Evolutionary conservation across 345 rosid genomes (phyloP).

Genomic region (Gossypium turneri): DNA sequence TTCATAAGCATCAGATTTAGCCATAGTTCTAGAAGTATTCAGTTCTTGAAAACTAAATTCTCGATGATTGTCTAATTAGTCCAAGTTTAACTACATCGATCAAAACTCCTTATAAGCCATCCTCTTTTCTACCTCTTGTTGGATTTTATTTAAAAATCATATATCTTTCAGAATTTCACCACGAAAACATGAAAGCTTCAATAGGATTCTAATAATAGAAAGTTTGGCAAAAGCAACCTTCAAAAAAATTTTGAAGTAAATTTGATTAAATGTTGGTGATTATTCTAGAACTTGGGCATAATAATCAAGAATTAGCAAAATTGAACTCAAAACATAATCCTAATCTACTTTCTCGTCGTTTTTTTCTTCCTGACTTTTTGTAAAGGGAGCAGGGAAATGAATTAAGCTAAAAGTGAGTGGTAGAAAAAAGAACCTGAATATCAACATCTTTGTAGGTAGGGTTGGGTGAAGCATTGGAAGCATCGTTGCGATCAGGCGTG

Average conservation of each 20-base stretch:
- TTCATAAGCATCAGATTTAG: slow-evolving; percentile 9
- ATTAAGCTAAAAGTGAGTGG: background rate
- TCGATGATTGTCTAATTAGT: background rate
- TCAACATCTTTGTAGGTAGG: slow-evolving; percentile 46
- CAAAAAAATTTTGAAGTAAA: background rate
- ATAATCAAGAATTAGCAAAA: background rate
- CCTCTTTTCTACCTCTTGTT: background rate
- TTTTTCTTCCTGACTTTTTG: background rate
- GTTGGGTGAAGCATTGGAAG: slow-evolving; percentile 40
- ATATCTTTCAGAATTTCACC: background rate
- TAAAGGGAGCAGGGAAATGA: background rate
- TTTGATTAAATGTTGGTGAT: background rate
- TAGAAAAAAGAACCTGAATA: slow-evolving; percentile 40
- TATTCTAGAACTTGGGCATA: background rate
- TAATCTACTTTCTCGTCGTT: background rate
- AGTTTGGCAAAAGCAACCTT: background rate
- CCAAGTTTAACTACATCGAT: background rate
- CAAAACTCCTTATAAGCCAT: background rate
- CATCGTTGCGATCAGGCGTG: slow-evolving; percentile 54
- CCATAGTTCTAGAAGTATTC: background rate
- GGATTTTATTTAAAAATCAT: background rate
- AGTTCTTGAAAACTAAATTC: background rate
- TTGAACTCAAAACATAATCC: background rate
- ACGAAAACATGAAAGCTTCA: background rate
- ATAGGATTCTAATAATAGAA: background rate